Base-by-base conservation (phyloP, 306 rosid species). In the Albizia julibrissin region DNA sequence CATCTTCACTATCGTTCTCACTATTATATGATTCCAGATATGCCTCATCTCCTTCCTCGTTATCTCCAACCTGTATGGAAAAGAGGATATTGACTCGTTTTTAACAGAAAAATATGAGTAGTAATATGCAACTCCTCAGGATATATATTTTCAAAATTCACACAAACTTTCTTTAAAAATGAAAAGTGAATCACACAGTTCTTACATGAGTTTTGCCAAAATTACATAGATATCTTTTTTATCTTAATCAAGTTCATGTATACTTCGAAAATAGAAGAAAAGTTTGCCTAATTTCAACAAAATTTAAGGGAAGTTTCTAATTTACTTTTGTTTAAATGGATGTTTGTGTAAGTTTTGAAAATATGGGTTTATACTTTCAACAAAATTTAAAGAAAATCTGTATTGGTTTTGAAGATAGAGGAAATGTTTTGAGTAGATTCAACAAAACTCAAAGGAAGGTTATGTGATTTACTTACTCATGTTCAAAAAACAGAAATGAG, bases 21-120 rank as follows among this genome's bases (percentile, higher is more conserved):
- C 78, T 34, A 39, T 72, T 74, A 69, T 85, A 85, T 39, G 86
- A 82, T 87, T 87, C 87, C 39, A 86, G 89, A 89, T 82, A 87
- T 47, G 89, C 86, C 75, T 85, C 95, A 22, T 73, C 91, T 47
- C 75, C 92, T 52, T 79, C 96, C 62, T 89, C 94, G 14, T 66
- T 79, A 26, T 87, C 87, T 75, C 72, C 90, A 67, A 58, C 85
- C 90, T 87, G 86, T 76, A 81, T 27, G 61, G 69, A 59, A 59
- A 69, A 26, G 68, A 62, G 44, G 77, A 75, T 76, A 77, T 21
- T 43, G 52, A 73, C 46, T 40, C 68, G 56, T 59, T 59, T 39
- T 19, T 39, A 37, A 34, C 15, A 22, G 29, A 22, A 69, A 4
- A n/a, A 40, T 3, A 10, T 24, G 14, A 61, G 19, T 4, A 61